Evolutionary conservation across 23 red algal genomes (phyloP), one percentile per base, ranked within the genome.

Genomic region (Cyanidioschyzon merolae): DNA sequence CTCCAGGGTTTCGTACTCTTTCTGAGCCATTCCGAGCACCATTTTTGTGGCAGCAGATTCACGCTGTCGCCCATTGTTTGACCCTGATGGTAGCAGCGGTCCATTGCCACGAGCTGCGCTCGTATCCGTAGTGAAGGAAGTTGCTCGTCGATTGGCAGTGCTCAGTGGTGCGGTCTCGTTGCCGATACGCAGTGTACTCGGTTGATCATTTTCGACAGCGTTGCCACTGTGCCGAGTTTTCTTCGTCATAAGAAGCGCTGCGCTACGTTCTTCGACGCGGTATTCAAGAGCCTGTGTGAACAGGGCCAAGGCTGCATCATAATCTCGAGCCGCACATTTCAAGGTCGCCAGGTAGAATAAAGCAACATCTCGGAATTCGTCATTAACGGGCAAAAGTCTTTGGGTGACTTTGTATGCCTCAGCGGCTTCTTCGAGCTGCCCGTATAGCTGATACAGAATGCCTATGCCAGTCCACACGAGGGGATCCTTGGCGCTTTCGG

Each of bases 261-360:
- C 63, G 7, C 32, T 25, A 32, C 63, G 63, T 27, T 71, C 63
- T 71, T 71, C 63, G 12, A 27, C 63, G 7, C 63, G 63, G 30
- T 32, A 71, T 27, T 71, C 12, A n/a, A 91, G 75, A 38, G 86
- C 93, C 40, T 88, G 83, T 57, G 84, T 85, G 83, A 90, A 90
- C 58, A 87, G 87, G n/a, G 85, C 74, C 21, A 87, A 80, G 18
- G 88, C 77, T 1, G 84, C 51, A 39, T 97, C 88, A 83, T 86
- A 97, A 0, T 82, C 86, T n/a, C 83, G 79, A 31, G 87, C 85
- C 39, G 88, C 88, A 75, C 88, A 87, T 50, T 89, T 88, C 38
- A 97, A 88, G 41, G 86, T 88, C 38, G 86, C 93, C 2, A 91
- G 88, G 82, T 88, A 89, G 76, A 88, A 97, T 59, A 86, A 90